phyloP scores from a whole-genome alignment of 805 yeast genomes.

The Spathaspora boniae region DNA sequence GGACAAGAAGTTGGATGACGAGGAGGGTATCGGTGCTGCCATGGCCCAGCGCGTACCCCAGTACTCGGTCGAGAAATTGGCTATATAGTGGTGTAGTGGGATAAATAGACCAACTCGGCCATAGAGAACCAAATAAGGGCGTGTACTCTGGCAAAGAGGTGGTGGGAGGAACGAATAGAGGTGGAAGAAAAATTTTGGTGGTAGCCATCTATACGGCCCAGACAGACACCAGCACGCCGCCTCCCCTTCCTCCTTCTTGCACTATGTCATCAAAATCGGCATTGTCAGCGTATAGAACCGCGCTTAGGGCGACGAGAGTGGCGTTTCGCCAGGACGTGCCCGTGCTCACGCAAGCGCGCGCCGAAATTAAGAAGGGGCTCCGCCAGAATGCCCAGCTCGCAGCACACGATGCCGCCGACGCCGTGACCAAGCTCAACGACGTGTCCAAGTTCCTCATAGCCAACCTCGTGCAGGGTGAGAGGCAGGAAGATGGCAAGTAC shows the following conservation, averaged over 20 bases:
- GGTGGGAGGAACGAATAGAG: too few relatives aligned
- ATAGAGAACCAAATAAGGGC: too few relatives aligned
- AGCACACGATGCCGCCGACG: constrained; percentile 32
- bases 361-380: constrained; percentile 54
- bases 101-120: too few relatives aligned
- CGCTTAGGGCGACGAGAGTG: constrained; percentile 60
- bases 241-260: too few relatives aligned
- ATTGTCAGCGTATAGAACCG: constrained; percentile 58
- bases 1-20: constrained; percentile 27
- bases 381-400: constrained; percentile 12
- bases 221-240: too few relatives aligned
- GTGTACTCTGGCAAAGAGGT: too few relatives aligned
- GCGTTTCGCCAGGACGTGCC: constrained; percentile 53
- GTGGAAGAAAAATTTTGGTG: too few relatives aligned
- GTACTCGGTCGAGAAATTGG: constrained; percentile 48
- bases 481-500: constrained; percentile 42
- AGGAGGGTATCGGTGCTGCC: constrained; percentile 21
- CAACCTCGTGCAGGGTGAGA: constrained; percentile 85
- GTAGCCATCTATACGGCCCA: too few relatives aligned
- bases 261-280: too few relatives aligned
- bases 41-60: constrained; percentile 49
- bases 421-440: constrained; percentile 55
- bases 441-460: constrained; percentile 65
- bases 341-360: constrained; percentile 57
- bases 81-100: background rate